phyloP scores from a whole-genome alignment of 257 asterid genomes.

The Ilex asprella region DNA sequence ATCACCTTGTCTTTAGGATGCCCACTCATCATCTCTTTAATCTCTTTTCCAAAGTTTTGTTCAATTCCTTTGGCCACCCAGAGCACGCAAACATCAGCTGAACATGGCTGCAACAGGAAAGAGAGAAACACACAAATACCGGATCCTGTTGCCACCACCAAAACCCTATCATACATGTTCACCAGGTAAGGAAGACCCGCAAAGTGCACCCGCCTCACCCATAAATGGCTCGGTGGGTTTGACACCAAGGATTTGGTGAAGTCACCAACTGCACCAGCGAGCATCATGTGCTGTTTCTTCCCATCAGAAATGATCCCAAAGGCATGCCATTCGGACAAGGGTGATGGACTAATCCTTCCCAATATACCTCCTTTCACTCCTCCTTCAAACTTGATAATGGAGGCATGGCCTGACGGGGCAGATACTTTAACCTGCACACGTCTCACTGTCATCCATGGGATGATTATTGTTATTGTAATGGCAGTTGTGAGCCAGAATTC shows the following conservation, averaged over 20 bases:
- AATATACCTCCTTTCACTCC: background rate
- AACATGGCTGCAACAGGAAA: background rate
- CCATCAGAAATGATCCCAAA: slow-evolving; percentile 1
- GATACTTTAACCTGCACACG: background rate
- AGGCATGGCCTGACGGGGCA: background rate
- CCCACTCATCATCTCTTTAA: background rate
- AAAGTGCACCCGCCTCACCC: background rate
- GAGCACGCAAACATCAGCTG: background rate
- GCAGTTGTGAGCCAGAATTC: background rate
- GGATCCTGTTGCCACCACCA: background rate
- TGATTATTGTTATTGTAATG: background rate
- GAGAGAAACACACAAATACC: background rate
- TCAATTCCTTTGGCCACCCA: slow-evolving; percentile 3
- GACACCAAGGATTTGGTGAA: slow-evolving; percentile 1
- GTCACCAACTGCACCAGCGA: slow-evolving; percentile 1
- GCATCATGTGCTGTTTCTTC: background rate
- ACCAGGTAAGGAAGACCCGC: background rate
- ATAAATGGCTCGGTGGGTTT: background rate
- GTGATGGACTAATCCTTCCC: background rate
- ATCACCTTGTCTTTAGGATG: background rate
- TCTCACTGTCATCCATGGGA: background rate
- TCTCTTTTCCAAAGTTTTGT: background rate
- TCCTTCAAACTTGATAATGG: background rate
- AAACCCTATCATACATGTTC: background rate
- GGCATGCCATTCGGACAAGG: background rate